phyloP scores from a whole-genome alignment of 495 filamentous ascomycete genomes.

The Neurospora sp. region DNA sequence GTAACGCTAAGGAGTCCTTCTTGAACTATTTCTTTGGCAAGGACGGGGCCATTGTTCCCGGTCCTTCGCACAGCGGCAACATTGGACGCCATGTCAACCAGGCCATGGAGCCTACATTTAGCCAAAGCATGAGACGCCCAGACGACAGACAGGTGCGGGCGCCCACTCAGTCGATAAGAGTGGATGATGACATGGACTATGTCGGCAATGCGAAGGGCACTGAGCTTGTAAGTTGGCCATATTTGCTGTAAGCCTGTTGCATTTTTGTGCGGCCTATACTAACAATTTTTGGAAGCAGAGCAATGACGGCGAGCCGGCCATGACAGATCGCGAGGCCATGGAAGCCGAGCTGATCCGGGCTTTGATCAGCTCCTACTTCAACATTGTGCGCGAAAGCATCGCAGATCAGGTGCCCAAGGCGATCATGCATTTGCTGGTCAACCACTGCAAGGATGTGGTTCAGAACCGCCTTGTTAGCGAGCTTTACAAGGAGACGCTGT shows the following conservation, averaged over 20 bases:
- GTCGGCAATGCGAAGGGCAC: constrained; percentile 11
- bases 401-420: constrained; percentile 98
- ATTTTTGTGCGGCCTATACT: constrained; percentile 8
- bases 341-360: constrained; percentile 96
- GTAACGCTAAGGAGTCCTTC: constrained; percentile 69
- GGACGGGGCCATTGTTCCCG: constrained; percentile 52
- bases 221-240: constrained; percentile 46
- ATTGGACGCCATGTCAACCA: constrained; percentile 59
- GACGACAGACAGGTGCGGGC: constrained; percentile 49
- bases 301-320: constrained; percentile 58
- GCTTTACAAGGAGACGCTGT: constrained; percentile 88
- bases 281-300: constrained; percentile 23
- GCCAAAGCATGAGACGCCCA: constrained; percentile 69
- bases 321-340: constrained; percentile 91
- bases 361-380: constrained; percentile 95
- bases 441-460: constrained; percentile 94
- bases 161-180: constrained; percentile 20
- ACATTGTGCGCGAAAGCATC: constrained; percentile 94
- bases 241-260: background rate
- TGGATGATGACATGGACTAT: constrained; percentile 29
- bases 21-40: constrained; percentile 98
- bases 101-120: constrained; percentile 66
- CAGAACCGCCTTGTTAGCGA: constrained; percentile 95
- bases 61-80: constrained; percentile 30
- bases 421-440: constrained; percentile 97